A percentile compares a stretch with the other conserved stretches of the same genome.
These are phyloP conservation scores for Cudoniella acicularis DNA, from an alignment of 495 filamentous ascomycete genomes.

Conservation along the genomic window DNA sequence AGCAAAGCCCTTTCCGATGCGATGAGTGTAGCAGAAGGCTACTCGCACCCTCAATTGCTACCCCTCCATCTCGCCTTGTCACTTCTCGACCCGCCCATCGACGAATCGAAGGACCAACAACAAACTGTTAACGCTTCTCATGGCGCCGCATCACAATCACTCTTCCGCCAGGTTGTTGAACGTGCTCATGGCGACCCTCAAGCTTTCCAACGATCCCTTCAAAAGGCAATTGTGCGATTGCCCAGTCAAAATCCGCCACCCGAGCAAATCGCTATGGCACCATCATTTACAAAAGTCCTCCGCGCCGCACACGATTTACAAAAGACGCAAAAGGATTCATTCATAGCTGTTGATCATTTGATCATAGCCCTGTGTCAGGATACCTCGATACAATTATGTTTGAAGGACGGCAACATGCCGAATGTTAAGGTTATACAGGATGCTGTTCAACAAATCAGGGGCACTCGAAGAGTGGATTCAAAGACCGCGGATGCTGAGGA, in stretches of 20 bases:
- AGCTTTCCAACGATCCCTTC: constrained; percentile 78
- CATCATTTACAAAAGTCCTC: constrained; percentile 75
- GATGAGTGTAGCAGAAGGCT: constrained; percentile 75
- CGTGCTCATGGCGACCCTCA: constrained; percentile 91
- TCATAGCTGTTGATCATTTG: constrained; percentile 88
- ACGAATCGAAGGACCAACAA: constrained; percentile 73
- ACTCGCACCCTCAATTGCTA: constrained; percentile 83
- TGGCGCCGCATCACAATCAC: constrained; percentile 53
- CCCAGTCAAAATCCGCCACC: constrained; percentile 94
- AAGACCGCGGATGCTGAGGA: constrained; percentile 88
- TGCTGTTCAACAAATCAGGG: constrained; percentile 84
- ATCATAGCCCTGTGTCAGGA: constrained; percentile 83
- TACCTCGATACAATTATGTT: constrained; percentile 59
- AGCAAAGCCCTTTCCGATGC: constrained; percentile 84
- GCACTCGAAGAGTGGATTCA: constrained; percentile 86
- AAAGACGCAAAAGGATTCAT: constrained; percentile 94
- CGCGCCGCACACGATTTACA: constrained; percentile 83
- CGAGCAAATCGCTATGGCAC: constrained; percentile 75
- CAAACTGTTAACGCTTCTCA: constrained; percentile 57
- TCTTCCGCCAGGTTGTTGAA: constrained; percentile 92
- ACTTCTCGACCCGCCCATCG: constrained; percentile 77
- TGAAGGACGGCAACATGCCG: constrained; percentile 86
- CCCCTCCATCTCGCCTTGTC: constrained; percentile 87
- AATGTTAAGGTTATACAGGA: constrained; percentile 86
- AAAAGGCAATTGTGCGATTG: constrained; percentile 84